phyloP scores from a whole-genome alignment of 2,329 filamentous ascomycete genomes.

The Aaosphaeria pasadenensis region DNA sequence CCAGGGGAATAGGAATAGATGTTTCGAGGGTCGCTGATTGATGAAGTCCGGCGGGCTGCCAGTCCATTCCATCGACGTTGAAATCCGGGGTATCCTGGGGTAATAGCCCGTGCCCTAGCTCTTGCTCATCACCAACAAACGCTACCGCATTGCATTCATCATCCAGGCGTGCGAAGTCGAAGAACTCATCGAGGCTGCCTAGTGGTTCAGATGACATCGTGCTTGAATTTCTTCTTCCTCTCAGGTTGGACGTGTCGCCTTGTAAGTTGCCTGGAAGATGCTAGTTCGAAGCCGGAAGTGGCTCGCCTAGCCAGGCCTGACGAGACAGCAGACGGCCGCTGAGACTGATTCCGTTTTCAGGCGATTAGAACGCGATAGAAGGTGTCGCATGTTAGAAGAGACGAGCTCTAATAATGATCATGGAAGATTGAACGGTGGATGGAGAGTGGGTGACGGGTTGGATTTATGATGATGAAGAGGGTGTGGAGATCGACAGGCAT shows the following conservation, averaged over 20 bases:
- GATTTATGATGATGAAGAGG: constrained; percentile 20
- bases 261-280: too few species aligned
- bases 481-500: constrained; percentile 9
- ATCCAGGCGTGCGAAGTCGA: constrained; percentile 32
- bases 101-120: not conserved
- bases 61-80: constrained; percentile 21
- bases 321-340: constrained; percentile 5
- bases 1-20: not conserved
- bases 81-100: not conserved
- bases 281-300: constrained; percentile 1
- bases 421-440: constrained; percentile 4
- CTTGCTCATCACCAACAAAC: constrained; percentile 1
- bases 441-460: constrained; percentile 10
- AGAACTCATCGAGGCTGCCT: constrained; percentile 28
- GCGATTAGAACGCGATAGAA: constrained; percentile 1
- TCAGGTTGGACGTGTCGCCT: too few species aligned
- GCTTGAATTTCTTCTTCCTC: not conserved
- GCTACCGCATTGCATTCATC: constrained; percentile 8
- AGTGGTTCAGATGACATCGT: constrained; percentile 7
- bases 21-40: not conserved
- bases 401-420: not conserved
- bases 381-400: constrained; percentile 13
- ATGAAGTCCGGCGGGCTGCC: constrained; percentile 9
- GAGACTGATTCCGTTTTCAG: not conserved
- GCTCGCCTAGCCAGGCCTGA: constrained; percentile 13